Evolutionary conservation across 108 stramenopile genomes (phyloP), one percentile per base, ranked within the genome.

Genomic region (Nannochloropsis gaditana): DNA sequence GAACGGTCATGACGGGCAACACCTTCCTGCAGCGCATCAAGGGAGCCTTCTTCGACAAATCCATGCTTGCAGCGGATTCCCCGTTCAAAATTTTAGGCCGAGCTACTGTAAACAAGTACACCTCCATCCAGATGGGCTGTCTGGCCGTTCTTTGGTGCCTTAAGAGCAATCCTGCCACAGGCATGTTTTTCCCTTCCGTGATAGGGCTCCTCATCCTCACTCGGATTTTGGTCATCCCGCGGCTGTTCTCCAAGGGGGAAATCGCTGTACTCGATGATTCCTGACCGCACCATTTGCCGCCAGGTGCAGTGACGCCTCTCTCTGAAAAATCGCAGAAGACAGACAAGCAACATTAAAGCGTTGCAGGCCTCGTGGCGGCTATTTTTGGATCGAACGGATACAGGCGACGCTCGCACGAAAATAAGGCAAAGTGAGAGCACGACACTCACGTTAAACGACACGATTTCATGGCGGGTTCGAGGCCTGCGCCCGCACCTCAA

Each of bases 181-280:
- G 94, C 82, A 95, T 96, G 44, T 95, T 96, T 91, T 96, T 96
- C 83, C 95, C 95, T 5, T 91, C 92, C 42, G 93, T 94, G 59
- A 96, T 96, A 85, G 94, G 94, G 5, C 45, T 96, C 84, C 84
- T 96, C 21, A 95, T 96, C 93, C 86, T 91, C 8, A 93, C 94
- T 84, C 90, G 95, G 44, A 86, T 90, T 10, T 90, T 90, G 59
- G 59, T 93, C 42, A 87, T 96, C 21, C 95, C 95, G 0, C 91
- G 90, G 43, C 84, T 94, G 43, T 96, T 96, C 86, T 89, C 90
- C 45, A 93, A 94, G 83, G 87, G 91, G 41, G 95, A 96, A 82
- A 91, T 96, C 41, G 86, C 84, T 2, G 93, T 90, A 2, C 89
- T 96, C 11, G 94, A 83, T 50, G 47, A 31, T 31, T 31, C 31